These are phyloP conservation scores for Calonectria pauciramosa DNA, from an alignment of 2,329 filamentous ascomycete species.

Conservation along the genomic window DNA sequence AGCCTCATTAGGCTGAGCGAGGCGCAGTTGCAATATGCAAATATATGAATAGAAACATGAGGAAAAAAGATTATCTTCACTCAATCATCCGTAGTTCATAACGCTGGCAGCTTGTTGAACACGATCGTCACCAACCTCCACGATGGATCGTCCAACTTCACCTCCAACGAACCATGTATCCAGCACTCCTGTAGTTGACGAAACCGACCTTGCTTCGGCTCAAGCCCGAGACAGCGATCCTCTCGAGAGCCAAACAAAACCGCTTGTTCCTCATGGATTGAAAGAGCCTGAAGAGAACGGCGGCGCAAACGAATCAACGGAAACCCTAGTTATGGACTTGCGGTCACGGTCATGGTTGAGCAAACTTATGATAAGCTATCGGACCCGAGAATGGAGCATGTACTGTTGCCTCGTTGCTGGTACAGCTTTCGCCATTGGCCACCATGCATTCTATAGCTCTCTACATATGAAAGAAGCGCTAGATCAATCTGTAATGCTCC, in stretches of 20 bases:
- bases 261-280: neutral
- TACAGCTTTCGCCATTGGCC: neutral
- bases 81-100: too few species aligned
- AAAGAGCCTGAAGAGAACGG: neutral
- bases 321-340: neutral
- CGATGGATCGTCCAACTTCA: neutral
- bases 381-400: constrained; percentile 18
- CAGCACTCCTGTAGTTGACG: neutral
- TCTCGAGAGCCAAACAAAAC: neutral
- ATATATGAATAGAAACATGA: too few species aligned
- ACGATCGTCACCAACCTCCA: neutral
- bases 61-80: neutral
- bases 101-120: too few species aligned
- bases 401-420: neutral
- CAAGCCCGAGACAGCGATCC: neutral
- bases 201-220: neutral
- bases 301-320: neutral
- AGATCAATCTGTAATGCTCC: neutral
- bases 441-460: constrained; percentile 13
- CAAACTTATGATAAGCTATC: neutral
- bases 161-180: neutral
- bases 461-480: neutral
- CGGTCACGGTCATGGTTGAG: neutral
- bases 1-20: neutral
- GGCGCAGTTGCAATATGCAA: neutral